Evolutionary conservation across 176 grass and related monocot genomes (phyloP).

Genomic region (Cenchrus fungigraminus): DNA sequence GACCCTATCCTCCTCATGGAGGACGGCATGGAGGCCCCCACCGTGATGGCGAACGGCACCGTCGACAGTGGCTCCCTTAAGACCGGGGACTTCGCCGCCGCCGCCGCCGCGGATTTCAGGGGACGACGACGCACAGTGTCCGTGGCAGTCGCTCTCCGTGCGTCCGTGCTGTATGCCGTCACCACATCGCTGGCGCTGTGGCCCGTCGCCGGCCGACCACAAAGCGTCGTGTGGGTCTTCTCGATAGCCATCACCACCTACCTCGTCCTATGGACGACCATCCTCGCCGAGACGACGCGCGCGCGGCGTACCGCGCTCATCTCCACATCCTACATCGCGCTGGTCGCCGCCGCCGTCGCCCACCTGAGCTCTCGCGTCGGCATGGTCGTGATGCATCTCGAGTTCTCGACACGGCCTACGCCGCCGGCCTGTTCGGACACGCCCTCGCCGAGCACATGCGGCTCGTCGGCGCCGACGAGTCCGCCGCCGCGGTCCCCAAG

Average conservation of each 20-base stretch:
- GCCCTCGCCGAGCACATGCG: background rate
- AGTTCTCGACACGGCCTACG: background rate
- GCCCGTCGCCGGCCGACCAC: background rate
- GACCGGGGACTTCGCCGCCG: too few species aligned
- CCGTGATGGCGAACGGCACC: too few species aligned
- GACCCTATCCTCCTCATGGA: too few species aligned
- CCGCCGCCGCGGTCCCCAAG: background rate
- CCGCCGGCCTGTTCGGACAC: background rate
- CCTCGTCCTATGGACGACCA: background rate
- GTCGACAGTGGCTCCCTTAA: too few species aligned
- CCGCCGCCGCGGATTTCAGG: too few species aligned
- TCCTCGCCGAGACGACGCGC: background rate
- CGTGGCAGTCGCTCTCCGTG: too few species aligned
- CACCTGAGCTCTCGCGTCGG: background rate
- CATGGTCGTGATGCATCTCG: background rate
- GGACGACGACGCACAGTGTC: too few species aligned
- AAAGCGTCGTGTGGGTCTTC: background rate
- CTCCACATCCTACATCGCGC: background rate
- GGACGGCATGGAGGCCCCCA: too few species aligned
- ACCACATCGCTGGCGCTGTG: background rate
- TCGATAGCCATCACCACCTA: background rate
- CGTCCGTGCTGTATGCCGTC: too few species aligned
- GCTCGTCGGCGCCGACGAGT: background rate
- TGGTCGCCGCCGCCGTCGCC: background rate
- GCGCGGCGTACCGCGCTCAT: background rate